Percentiles rank a stretch among this genome's conserved stretches.
phyloP scores from a whole-genome alignment of 768 basidiomycete genomes.

The Steccherinum ochraceum region DNA sequence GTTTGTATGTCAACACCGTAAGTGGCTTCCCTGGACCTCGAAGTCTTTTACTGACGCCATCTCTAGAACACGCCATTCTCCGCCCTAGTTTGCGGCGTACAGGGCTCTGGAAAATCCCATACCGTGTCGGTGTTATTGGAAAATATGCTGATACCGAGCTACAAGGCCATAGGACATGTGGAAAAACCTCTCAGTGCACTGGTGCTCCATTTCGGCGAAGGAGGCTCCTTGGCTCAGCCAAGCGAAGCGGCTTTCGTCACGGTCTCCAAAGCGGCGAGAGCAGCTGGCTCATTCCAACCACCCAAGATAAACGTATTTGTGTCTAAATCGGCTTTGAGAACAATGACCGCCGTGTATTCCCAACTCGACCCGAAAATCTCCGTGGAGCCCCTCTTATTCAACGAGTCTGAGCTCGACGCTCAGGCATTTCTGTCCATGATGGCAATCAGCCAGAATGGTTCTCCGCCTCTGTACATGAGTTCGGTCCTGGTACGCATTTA shows the following conservation, averaged over 20 bases:
- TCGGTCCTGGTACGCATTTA: slow-evolving; percentile 45
- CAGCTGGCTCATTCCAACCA: slow-evolving; percentile 19
- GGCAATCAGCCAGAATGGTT: slow-evolving; percentile 56
- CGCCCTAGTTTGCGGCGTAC: slow-evolving; percentile 67
- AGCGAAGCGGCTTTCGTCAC: slow-evolving; percentile 64
- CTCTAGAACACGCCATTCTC: slow-evolving; percentile 67
- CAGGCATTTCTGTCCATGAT: slow-evolving; percentile 70
- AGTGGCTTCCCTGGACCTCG: slow-evolving; percentile 10
- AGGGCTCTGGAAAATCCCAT: slow-evolving; percentile 73
- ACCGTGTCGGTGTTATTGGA: slow-evolving; percentile 64
- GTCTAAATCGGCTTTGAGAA: slow-evolving; percentile 50
- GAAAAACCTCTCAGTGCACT: slow-evolving; percentile 53
- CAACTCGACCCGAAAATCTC: slow-evolving; percentile 41
- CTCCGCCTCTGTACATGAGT: slow-evolving; percentile 65
- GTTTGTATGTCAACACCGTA: slow-evolving; percentile 67
- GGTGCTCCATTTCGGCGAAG: slow-evolving; percentile 66
- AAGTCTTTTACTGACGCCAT: neutral
- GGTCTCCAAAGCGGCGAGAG: slow-evolving; percentile 4
- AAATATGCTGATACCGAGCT: slow-evolving; percentile 55
- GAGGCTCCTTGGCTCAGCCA: slow-evolving; percentile 48
- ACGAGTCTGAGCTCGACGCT: slow-evolving; percentile 58
- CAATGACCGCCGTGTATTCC: slow-evolving; percentile 49
- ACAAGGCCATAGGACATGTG: slow-evolving; percentile 41
- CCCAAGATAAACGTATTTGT: slow-evolving; percentile 28
- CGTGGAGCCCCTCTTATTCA: slow-evolving; percentile 50